Percentiles rank a stretch among this genome's conserved stretches.
These are phyloP conservation scores for Rhodomyrtus tomentosa DNA, from an alignment of 345 rosid species.

Conservation along the genomic window DNA sequence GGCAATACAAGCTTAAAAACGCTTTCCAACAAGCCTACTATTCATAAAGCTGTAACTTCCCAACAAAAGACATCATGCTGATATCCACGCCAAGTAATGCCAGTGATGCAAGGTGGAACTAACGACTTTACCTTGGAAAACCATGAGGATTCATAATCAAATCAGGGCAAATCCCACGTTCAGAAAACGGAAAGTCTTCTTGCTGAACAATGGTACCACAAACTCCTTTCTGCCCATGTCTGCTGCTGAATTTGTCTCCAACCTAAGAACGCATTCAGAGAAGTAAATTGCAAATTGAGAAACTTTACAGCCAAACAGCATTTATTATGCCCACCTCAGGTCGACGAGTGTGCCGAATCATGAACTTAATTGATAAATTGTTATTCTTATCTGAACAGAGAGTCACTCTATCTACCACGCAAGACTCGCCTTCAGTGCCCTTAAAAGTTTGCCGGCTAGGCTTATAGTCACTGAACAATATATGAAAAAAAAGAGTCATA, in stretches of 20 bases:
- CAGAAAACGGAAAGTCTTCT: constrained; percentile 96
- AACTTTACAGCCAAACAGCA: not conserved
- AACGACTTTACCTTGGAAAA: constrained; percentile 64
- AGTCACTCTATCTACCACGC: constrained; percentile 82
- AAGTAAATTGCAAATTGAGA: not conserved
- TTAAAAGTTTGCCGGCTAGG: constrained; percentile 39
- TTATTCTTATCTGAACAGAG: constrained; percentile 41
- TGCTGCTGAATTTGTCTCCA: constrained; percentile 97
- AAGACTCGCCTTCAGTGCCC: constrained; percentile 73
- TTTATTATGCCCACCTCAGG: constrained; percentile 53
- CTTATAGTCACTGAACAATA: constrained; percentile 48
- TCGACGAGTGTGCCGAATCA: constrained; percentile 87
- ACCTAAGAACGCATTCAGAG: constrained; percentile 25
- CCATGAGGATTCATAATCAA: constrained; percentile 99
- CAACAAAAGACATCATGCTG: not conserved
- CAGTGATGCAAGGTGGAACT: not conserved
- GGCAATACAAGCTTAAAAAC: not conserved
- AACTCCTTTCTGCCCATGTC: constrained; percentile 99
- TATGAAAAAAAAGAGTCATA: not conserved
- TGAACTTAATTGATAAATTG: constrained; percentile 43
- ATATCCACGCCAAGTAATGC: not conserved
- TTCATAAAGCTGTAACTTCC: not conserved
- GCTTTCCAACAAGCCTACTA: not conserved
- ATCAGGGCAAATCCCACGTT: constrained; percentile 95
- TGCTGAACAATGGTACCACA: constrained; percentile 90